Evolutionary conservation across 2,329 filamentous ascomycete genomes (phyloP), one percentile per base, ranked within the genome.

Genomic region (Trichoderma lentiforme): DNA sequence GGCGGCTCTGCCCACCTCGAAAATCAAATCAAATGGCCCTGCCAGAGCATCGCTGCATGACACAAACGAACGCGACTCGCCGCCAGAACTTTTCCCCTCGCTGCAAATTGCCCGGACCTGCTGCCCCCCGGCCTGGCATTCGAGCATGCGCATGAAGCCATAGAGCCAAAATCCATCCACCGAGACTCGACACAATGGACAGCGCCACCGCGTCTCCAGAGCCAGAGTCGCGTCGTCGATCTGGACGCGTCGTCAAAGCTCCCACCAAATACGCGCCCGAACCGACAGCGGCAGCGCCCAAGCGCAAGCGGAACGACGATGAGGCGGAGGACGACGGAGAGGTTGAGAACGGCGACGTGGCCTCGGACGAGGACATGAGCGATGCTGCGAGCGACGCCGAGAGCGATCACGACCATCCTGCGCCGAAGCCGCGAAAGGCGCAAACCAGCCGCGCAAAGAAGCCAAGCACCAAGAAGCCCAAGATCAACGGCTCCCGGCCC

Each of bases 191-290:
- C 69, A 65, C 62, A 75, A 84, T 86, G 82, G 86, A 89, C 76
- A 87, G 87, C 82, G 84, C 85, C 80, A 86, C 83, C 77, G 82
- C 83, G 75, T 86, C 87, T 64, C 84, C 86, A 73, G 85, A 86
- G 70, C 82, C 83, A 73, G 84, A 85, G 73, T 81, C 86, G 82
- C 86, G 87, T 85, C 90, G 91, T 81, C 88, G 89, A 75, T 92
- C 90, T 47, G 89, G 89, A 88, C 89, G 89, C 88, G 89, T 90
- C 83, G 85, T 89, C 74, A 88, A 84, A 78, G 84, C 84, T 43
- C 88, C 89, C 60, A 80, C 86, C 78, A 90, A 90, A 79, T 91
- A 89, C 81, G 83, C 83, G 71, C 86, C 88, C 70, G 86, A 90
- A 73, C 73, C 77, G 69, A 72, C 79, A 56, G 75, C 75, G 61